Evolutionary conservation across 2,329 filamentous ascomycete species (phyloP).

Genomic region (Ophiostoma himal-ulmi): DNA sequence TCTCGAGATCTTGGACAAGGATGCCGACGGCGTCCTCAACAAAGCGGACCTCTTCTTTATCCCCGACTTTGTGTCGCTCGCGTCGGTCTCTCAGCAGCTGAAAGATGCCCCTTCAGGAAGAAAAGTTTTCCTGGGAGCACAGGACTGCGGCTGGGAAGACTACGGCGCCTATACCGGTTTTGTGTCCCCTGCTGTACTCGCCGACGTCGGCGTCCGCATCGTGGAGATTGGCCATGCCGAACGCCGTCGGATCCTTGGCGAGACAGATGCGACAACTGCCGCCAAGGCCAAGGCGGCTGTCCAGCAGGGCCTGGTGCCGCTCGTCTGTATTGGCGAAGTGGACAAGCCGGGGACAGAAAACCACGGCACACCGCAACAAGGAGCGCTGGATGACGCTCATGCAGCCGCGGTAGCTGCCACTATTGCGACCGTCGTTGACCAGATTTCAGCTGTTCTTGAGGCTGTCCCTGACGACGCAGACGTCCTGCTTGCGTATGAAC

Average conservation of each 20-base stretch:
- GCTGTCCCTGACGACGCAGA: slow-evolving; percentile 58
- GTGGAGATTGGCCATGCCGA: slow-evolving; percentile 81
- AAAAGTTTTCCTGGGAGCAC: slow-evolving; percentile 62
- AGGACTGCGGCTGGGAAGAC: slow-evolving; percentile 67
- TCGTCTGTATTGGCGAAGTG: slow-evolving; percentile 75
- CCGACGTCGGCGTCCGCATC: slow-evolving; percentile 61
- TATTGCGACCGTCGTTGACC: slow-evolving; percentile 58
- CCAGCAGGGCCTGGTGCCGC: slow-evolving; percentile 64
- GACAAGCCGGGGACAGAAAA: slow-evolving; percentile 31
- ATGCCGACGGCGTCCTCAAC: slow-evolving; percentile 33
- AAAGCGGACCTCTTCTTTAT: slow-evolving; percentile 67
- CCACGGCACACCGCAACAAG: neutral
- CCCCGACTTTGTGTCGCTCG: slow-evolving; percentile 67
- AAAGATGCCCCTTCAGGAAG: slow-evolving; percentile 35
- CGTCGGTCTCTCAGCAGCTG: slow-evolving; percentile 46
- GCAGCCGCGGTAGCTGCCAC: slow-evolving; percentile 50
- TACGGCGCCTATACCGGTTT: slow-evolving; percentile 72
- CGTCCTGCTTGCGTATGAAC: slow-evolving; percentile 77
- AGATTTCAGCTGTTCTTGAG: slow-evolving; percentile 59
- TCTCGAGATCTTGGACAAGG: slow-evolving; percentile 36
- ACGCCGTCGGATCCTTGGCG: slow-evolving; percentile 63
- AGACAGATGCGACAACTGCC: slow-evolving; percentile 63
- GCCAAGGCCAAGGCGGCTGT: slow-evolving; percentile 64
- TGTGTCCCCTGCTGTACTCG: slow-evolving; percentile 62
- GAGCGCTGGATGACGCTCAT: slow-evolving; percentile 43